These are phyloP conservation scores for Antitrichia curtipendula DNA, from an alignment of 225 moss, liverwort and hornwort genomes.

Conservation along the genomic window DNA sequence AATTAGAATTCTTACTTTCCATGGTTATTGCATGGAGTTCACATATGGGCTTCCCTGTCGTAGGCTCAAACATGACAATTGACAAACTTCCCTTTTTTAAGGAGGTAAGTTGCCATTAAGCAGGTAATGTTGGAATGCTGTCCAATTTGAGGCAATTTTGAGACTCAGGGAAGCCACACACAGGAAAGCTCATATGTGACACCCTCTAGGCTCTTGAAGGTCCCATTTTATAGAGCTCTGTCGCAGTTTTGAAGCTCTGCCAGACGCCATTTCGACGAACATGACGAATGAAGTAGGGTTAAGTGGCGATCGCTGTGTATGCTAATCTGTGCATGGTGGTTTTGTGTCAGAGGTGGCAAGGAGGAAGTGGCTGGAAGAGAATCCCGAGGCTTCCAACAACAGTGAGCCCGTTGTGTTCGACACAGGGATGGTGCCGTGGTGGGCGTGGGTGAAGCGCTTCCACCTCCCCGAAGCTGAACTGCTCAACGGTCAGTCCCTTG, in stretches of 20 bases:
- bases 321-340: neutral
- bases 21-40: neutral
- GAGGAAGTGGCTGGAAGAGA: conserved; percentile 80
- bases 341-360: conserved; percentile 60
- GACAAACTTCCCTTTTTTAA: neutral
- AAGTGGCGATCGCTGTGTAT: neutral
- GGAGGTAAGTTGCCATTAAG: neutral
- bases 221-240: neutral
- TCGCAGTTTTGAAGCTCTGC: neutral
- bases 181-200: neutral
- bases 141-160: neutral
- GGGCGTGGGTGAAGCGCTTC: conserved; percentile 98
- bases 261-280: neutral
- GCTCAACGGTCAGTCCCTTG: conserved; percentile 43
- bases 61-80: neutral
- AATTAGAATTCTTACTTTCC: neutral
- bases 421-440: conserved; percentile 82
- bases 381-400: conserved; percentile 72
- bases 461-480: conserved; percentile 96
- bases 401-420: conserved; percentile 77
- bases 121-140: neutral
- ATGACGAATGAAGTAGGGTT: neutral
- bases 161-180: neutral
- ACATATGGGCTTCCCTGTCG: neutral
- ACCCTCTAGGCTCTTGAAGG: neutral